These are phyloP conservation scores for Chaetoceros tenuissimus DNA, from an alignment of 108 stramenopile species.

Conservation along the genomic window DNA sequence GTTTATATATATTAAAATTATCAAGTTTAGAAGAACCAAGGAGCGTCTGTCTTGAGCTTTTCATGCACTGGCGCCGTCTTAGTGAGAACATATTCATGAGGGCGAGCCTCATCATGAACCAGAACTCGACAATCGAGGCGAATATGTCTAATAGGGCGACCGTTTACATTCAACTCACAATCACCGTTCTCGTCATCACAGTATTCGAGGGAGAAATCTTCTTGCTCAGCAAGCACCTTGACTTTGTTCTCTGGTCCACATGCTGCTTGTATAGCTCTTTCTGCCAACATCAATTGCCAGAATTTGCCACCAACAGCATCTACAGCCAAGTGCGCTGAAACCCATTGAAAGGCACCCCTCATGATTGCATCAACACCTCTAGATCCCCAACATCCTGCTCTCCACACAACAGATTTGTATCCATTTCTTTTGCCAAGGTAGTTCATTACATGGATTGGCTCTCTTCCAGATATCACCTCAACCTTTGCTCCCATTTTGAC, in stretches of 20 bases:
- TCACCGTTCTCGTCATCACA: conserved; percentile 74
- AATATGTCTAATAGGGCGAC: conserved; percentile 74
- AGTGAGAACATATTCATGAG: conserved; percentile 35
- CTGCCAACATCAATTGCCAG: conserved; percentile 86
- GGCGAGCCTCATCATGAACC: conserved; percentile 52
- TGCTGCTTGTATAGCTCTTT: conserved; percentile 76
- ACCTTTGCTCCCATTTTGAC: conserved; percentile 52
- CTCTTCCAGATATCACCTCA: conserved; percentile 55
- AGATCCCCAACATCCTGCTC: conserved; percentile 79
- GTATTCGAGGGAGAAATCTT: conserved; percentile 73
- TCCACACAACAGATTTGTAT: conserved; percentile 73
- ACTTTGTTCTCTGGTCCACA: conserved; percentile 75
- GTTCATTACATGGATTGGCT: conserved; percentile 82
- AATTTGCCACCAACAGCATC: conserved; percentile 78
- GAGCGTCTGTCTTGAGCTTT: conserved; percentile 57
- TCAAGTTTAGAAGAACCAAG: conserved; percentile 60
- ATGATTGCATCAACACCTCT: conserved; percentile 60
- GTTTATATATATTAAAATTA: not conserved
- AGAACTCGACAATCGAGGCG: conserved; percentile 68
- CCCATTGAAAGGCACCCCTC: conserved; percentile 78
- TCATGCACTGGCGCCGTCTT: conserved; percentile 46
- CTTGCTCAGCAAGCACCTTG: conserved; percentile 72
- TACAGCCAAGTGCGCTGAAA: conserved; percentile 82
- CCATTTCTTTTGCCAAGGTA: conserved; percentile 69
- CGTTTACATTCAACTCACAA: conserved; percentile 64